A percentile compares a stretch with the other conserved stretches of the same genome.
Conservation (phyloP, 441 rosid species). For the Adansonia grandidieri region DNA sequence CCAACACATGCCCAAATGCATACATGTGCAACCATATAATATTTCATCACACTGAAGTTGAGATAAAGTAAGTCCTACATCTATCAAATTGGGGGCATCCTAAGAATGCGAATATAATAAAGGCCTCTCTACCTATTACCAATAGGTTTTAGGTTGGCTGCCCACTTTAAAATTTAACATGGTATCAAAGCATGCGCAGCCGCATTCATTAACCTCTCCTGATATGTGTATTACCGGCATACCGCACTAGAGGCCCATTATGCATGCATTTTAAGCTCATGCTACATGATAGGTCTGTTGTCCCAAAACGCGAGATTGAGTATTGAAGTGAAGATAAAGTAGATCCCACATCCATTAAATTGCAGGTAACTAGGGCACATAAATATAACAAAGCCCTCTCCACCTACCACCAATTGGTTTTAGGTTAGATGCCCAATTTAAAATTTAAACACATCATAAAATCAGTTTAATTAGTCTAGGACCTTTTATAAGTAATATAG, state of each 20-base stretch:
- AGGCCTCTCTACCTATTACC: background rate
- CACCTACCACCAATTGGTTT: background rate
- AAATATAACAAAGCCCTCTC: background rate
- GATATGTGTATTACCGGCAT: background rate
- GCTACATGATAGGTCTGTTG: background rate
- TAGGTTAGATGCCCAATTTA: background rate
- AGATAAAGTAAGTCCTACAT: slow-evolving; percentile 1
- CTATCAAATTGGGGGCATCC: background rate
- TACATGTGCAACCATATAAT: background rate
- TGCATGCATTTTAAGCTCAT: background rate
- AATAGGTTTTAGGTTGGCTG: background rate
- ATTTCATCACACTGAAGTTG: background rate
- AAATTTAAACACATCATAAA: background rate
- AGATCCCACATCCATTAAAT: background rate
- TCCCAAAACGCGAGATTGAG: background rate
- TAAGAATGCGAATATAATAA: background rate
- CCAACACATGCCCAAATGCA: background rate
- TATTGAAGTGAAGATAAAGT: background rate
- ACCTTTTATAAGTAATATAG: background rate
- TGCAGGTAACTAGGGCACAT: background rate
- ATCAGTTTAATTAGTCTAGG: background rate
- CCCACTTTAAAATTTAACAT: background rate
- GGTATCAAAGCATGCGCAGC: background rate
- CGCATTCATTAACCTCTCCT: too few relatives aligned
- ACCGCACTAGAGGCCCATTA: background rate